Evolutionary conservation across 2,329 filamentous ascomycete species (phyloP).

Genomic region (Capronia coronata): DNA sequence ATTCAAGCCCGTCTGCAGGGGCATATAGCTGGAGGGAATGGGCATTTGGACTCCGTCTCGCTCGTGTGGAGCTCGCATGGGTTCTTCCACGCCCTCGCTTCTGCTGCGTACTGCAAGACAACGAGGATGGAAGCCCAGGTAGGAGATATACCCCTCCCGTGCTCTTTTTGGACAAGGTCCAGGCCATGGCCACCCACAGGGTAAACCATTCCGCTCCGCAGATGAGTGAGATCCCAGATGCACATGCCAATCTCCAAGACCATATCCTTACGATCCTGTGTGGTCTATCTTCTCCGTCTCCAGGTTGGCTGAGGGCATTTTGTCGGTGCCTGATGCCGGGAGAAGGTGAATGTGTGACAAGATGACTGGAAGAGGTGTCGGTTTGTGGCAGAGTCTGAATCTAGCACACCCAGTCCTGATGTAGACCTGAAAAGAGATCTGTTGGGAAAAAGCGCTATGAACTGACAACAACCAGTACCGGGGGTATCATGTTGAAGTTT

Average conservation of each 20-base stretch:
- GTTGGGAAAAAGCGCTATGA: background rate
- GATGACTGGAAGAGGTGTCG: no score
- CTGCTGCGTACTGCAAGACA: no score
- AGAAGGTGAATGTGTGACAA: background rate
- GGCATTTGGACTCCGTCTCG: background rate
- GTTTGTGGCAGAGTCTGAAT: background rate
- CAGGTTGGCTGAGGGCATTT: no score
- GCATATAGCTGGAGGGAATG: background rate
- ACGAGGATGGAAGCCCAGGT: background rate
- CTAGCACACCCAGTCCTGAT: background rate
- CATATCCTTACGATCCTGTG: background rate
- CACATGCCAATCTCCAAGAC: background rate
- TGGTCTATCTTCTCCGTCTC: background rate
- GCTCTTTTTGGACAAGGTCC: background rate
- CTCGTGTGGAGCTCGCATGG: no score
- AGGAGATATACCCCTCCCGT: no score
- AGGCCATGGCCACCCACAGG: background rate
- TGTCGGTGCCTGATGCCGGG: no score
- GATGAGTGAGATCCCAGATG: background rate
- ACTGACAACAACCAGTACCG: background rate
- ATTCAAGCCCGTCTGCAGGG: background rate
- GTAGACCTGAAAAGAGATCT: background rate
- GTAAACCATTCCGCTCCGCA: background rate
- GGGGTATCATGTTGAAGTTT: constrained; percentile 9
- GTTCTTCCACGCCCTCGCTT: no score